phyloP scores from a whole-genome alignment of 805 yeast species.

The Saturnispora besseyi region DNA sequence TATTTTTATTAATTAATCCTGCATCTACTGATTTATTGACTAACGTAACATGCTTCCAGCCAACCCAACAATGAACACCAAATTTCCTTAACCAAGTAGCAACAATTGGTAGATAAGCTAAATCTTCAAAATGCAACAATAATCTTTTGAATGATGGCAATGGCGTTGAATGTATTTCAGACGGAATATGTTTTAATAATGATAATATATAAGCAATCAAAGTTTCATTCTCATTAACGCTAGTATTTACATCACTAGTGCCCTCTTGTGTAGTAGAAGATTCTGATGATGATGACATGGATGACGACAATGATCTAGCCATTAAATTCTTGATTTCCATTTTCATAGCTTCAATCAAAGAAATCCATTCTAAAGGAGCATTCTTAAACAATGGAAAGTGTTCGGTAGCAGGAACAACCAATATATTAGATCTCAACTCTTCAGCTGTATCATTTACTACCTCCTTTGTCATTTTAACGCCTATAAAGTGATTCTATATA shows the following conservation, averaged over 20 bases:
- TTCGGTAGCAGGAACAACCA: conserved; percentile 1
- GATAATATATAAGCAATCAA: background rate
- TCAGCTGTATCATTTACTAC: background rate
- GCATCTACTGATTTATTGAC: background rate
- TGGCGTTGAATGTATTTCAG: background rate
- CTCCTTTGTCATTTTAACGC: background rate
- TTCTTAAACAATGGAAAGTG: conserved; percentile 3
- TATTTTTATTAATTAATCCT: background rate
- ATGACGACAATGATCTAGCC: background rate
- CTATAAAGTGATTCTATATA: background rate
- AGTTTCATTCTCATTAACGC: background rate
- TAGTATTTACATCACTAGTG: background rate
- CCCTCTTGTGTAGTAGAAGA: background rate
- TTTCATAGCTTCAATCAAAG: conserved; percentile 1
- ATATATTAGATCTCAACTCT: background rate
- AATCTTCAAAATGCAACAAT: conserved; percentile 4
- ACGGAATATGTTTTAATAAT: background rate
- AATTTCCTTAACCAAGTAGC: background rate
- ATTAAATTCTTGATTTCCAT: background rate
- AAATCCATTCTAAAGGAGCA: conserved; percentile 1
- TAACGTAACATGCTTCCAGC: conserved; percentile 4
- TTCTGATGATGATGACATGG: background rate
- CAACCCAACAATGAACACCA: conserved; percentile 6
- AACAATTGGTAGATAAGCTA: background rate
- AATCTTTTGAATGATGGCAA: conserved; percentile 6